A percentile compares a stretch with the other conserved stretches of the same genome.
phyloP scores from a whole-genome alignment of 345 rosid genomes.

The Eucalyptus globulus region DNA sequence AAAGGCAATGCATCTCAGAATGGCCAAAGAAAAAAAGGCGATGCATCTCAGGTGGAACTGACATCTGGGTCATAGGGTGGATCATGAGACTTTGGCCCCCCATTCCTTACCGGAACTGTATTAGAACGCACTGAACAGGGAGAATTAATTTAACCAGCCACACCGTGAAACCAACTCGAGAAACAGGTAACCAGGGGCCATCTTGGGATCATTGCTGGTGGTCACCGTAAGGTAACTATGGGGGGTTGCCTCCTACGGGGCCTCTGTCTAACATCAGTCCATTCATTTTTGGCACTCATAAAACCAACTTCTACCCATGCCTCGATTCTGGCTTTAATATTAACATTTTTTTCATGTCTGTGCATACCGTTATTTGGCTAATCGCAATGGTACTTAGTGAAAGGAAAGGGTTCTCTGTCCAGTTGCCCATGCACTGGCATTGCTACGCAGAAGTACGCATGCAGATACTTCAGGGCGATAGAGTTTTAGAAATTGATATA shows the following conservation, averaged over 20 bases:
- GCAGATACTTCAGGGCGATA: background rate
- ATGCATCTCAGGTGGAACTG: background rate
- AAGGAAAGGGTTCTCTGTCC: background rate
- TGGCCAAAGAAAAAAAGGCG: background rate
- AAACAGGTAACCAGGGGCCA: constrained; percentile 32
- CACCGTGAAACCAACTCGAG: background rate
- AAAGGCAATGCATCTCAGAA: background rate
- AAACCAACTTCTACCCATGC: background rate
- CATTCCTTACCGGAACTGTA: background rate
- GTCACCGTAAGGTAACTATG: no score
- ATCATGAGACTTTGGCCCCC: background rate
- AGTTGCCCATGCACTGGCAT: background rate
- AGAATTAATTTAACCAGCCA: background rate
- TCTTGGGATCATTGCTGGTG: no score
- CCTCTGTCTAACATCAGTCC: background rate
- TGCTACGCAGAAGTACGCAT: background rate
- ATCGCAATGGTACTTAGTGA: background rate
- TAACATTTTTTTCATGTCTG: background rate
- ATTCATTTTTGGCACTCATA: background rate
- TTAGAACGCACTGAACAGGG: background rate
- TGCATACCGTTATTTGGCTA: background rate
- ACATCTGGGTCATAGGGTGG: background rate
- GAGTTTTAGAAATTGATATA: background rate
- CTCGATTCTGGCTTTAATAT: background rate
- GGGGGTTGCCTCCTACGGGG: no score